These are phyloP conservation scores for Parsonsia alboflavescens DNA, from an alignment of 257 asterid genomes.

Conservation along the genomic window DNA sequence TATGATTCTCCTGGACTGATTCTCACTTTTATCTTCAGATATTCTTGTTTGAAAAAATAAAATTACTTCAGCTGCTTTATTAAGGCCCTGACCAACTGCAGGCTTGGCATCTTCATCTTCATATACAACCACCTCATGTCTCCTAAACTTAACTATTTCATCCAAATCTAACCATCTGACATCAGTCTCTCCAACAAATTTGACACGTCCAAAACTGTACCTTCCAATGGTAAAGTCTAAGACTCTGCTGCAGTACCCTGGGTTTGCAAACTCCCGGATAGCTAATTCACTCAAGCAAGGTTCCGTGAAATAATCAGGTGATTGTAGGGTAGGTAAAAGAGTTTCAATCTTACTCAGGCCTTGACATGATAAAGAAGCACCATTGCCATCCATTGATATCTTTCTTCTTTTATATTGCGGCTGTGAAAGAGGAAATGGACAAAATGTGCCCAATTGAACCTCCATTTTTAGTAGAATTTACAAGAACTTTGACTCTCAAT, in stretches of 20 bases:
- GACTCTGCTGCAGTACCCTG: slow-evolving; percentile 82
- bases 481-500: not conserved
- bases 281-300: slow-evolving; percentile 82
- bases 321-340: slow-evolving; percentile 47
- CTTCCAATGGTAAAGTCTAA: slow-evolving; percentile 72
- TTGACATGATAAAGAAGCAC: slow-evolving; percentile 24
- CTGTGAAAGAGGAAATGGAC: slow-evolving; percentile 28
- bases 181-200: slow-evolving; percentile 74
- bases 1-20: slow-evolving; percentile 25
- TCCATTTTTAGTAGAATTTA: slow-evolving; percentile 31
- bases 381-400: slow-evolving; percentile 36
- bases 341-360: slow-evolving; percentile 27
- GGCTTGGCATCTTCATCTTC: slow-evolving; percentile 79
- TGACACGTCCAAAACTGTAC: slow-evolving; percentile 62
- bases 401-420: slow-evolving; percentile 61
- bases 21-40: slow-evolving; percentile 17
- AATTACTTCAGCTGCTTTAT: slow-evolving; percentile 89
- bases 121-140: slow-evolving; percentile 57
- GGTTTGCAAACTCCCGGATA: slow-evolving; percentile 41
- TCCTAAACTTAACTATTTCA: slow-evolving; percentile 48
- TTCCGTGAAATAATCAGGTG: slow-evolving; percentile 62
- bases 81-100: slow-evolving; percentile 66
- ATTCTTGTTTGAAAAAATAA: slow-evolving; percentile 37
- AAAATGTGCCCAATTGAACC: slow-evolving; percentile 27
- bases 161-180: slow-evolving; percentile 78